Evolutionary conservation across 345 rosid genomes (phyloP).

Genomic region (Salix suchowensis): DNA sequence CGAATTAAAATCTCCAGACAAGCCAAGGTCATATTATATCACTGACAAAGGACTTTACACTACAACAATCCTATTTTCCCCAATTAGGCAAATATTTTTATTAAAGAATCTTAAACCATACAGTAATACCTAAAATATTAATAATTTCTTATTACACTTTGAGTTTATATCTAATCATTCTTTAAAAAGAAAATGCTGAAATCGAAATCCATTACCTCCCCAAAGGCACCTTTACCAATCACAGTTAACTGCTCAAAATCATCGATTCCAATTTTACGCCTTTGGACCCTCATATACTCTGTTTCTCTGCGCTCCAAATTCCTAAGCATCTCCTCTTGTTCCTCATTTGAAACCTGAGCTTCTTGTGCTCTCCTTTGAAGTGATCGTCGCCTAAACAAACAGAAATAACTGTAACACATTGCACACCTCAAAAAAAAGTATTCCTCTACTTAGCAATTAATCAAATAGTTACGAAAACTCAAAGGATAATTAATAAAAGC

Average conservation of each 20-base stretch:
- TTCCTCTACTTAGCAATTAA: not conserved
- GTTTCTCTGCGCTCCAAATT: conserved; percentile 84
- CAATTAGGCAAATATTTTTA: not conserved
- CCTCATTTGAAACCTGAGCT: conserved; percentile 78
- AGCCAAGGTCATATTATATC: not conserved
- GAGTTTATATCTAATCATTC: not conserved
- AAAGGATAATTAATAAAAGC: not conserved
- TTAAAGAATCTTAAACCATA: not conserved
- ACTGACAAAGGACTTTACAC: not conserved
- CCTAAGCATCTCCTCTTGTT: conserved; percentile 84
- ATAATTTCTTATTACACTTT: not conserved
- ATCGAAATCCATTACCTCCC: conserved; percentile 54
- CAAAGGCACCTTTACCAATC: conserved; percentile 96
- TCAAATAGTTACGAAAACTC: not conserved
- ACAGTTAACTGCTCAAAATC: conserved; percentile 85
- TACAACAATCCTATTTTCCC: not conserved
- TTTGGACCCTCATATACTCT: conserved; percentile 87
- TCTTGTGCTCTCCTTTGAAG: conserved; percentile 83
- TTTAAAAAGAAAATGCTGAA: not conserved
- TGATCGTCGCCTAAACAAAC: conserved; percentile 55
- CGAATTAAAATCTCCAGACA: not conserved
- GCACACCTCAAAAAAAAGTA: not conserved
- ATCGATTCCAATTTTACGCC: conserved; percentile 91
- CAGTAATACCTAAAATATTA: not conserved
- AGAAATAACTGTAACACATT: not conserved